Percentiles rank a stretch among this genome's conserved stretches.
phyloP scores from a whole-genome alignment of 352 stramenopile genomes.

The Phytophthora fragariae region DNA sequence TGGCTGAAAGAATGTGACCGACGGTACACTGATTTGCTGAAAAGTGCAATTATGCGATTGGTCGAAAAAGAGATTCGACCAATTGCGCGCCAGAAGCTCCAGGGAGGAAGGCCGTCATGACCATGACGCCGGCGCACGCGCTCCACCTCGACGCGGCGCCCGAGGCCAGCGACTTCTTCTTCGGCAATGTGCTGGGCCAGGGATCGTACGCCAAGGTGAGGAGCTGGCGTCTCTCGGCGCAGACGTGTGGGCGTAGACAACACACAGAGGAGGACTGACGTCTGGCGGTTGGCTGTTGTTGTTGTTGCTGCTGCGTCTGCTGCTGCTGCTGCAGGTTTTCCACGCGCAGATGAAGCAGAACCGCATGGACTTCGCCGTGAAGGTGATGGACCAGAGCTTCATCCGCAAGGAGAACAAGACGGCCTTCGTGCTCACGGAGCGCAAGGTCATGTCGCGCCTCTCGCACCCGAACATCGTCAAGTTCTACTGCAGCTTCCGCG shows the following conservation, averaged over 20 bases:
- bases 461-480: slow-evolving; percentile 89
- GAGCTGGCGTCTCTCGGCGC: background rate
- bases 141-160: slow-evolving; percentile 72
- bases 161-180: slow-evolving; percentile 86
- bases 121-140: slow-evolving; percentile 49
- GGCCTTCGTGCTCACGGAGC: slow-evolving; percentile 91
- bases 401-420: slow-evolving; percentile 94
- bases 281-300: background rate
- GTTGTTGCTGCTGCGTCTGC: background rate
- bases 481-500: slow-evolving; percentile 91
- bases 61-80: slow-evolving; percentile 29
- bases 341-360: slow-evolving; percentile 88
- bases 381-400: slow-evolving; percentile 93
- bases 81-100: slow-evolving; percentile 12
- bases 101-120: background rate
- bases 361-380: slow-evolving; percentile 86
- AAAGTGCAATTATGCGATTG: background rate
- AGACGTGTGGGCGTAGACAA: too few species aligned
- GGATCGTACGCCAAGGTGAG: slow-evolving; percentile 89
- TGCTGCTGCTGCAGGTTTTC: slow-evolving; percentile 63
- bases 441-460: slow-evolving; percentile 90
- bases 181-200: slow-evolving; percentile 87
- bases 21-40: background rate
- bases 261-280: background rate
- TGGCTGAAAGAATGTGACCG: background rate